Conservation (phyloP, 495 filamentous ascomycete species). For the Xylaria longipes region DNA sequence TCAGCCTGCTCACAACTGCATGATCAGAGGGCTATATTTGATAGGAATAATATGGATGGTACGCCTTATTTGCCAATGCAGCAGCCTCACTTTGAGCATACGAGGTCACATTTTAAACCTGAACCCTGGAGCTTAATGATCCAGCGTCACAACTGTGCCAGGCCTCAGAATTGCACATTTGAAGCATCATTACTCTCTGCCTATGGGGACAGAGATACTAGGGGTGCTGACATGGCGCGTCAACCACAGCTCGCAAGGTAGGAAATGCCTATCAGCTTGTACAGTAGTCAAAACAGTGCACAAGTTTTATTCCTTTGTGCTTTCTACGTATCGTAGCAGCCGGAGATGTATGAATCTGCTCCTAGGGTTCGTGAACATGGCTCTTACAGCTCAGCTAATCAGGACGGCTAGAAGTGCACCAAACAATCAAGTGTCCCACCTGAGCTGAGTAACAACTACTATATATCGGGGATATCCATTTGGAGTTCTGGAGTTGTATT, state of each 20-base stretch:
- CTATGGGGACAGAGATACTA: background rate
- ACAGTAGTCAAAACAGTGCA: slow-evolving; percentile 11
- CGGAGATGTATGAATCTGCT: slow-evolving; percentile 3
- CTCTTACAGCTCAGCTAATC: background rate
- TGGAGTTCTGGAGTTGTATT: background rate
- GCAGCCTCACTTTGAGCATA: background rate
- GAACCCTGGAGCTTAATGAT: background rate
- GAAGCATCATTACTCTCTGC: background rate
- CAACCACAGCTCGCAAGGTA: background rate
- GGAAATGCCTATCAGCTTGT: background rate
- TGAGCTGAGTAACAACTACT: background rate
- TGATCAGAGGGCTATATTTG: background rate
- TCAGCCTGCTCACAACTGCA: background rate
- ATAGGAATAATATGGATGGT: background rate
- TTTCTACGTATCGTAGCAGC: slow-evolving; percentile 1
- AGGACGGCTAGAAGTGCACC: background rate
- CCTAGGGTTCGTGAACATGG: background rate
- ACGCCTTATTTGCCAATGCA: background rate
- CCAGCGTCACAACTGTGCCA: background rate
- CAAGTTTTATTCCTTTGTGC: background rate
- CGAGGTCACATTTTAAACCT: background rate
- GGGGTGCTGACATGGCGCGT: background rate
- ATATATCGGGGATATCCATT: background rate
- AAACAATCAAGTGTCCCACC: background rate
- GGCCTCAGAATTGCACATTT: background rate